Base-by-base conservation (phyloP, 805 yeast genomes). In the Wickerhamiella parazyma region DNA sequence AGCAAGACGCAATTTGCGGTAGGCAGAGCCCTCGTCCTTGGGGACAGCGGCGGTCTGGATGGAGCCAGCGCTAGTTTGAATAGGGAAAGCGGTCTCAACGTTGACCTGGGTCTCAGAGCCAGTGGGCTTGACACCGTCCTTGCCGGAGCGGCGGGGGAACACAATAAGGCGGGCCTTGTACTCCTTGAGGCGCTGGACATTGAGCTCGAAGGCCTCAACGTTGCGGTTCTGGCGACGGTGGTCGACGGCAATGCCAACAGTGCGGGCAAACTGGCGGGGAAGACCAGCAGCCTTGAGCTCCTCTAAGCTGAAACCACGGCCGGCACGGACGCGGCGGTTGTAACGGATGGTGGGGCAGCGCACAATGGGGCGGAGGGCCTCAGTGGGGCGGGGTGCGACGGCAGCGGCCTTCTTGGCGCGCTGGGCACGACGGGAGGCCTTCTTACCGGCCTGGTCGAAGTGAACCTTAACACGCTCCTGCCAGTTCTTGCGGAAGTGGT, bases 401-500 rank as follows among this genome's bases (percentile, higher is more conserved):
- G 73, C 73, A 62, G 95, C 95, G 62, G 95, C 94, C 76, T 82
- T 87, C 62, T 80, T 63, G 67, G 83, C 80, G 75, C 98, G 85
- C 58, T 95, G 81, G 58, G 73, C 75, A 76, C 98, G 82, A 80
- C 98, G 86, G 56, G 94, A 79, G 65, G 73, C 86, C 80, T 91
- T 91, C 80, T 89, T 86, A 71, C 98, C 98, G 67, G 98, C 95
- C 78, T 91, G 98, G 89, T 91, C 96, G 69, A 91, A 82, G 86
- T 93, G 98, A 65, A 85, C 95, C 71, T 77, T 84, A 78, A 91
- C 99, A 68, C 97, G 84, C 73, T 85, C 94, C 76, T 91, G 97
- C 98, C 98, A 91, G 94, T 89, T 89, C 84, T 89, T 89, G 79
- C 96, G 82, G 94, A 89, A 89, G 78, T 91, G 98, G 81, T 89